A percentile compares a stretch with the other conserved stretches of the same genome.
Evolutionary conservation across 2,329 filamentous ascomycete species (phyloP).

Genomic region (Calonectria henricotiae): DNA sequence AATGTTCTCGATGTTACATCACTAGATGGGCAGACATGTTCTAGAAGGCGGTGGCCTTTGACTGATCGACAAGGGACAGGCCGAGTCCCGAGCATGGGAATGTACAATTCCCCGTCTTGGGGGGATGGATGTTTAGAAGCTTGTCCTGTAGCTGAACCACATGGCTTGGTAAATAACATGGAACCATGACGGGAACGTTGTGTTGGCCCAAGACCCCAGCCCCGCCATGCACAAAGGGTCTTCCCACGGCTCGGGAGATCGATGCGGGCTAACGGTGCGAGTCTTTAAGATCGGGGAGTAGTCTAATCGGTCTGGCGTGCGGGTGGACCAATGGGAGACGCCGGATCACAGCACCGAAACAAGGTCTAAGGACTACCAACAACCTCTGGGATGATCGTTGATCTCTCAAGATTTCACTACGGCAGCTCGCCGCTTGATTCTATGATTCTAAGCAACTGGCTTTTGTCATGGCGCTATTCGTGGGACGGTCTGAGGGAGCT

Average conservation of each 20-base stretch:
- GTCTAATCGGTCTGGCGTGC: conserved; percentile 25
- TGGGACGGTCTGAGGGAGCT: not conserved
- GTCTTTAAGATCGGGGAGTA: conserved; percentile 50
- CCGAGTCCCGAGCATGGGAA: not conserved
- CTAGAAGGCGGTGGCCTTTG: not conserved
- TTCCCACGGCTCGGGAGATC: conserved; percentile 41
- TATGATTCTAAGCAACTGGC: no score
- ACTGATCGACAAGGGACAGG: not conserved
- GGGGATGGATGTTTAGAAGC: not conserved
- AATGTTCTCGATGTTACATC: not conserved
- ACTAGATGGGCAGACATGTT: not conserved
- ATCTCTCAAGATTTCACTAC: no score
- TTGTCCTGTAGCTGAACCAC: not conserved
- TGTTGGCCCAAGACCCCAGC: conserved; percentile 22
- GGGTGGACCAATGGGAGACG: conserved; percentile 40
- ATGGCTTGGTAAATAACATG: not conserved
- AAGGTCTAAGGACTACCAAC: not conserved
- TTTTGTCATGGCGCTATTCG: not conserved
- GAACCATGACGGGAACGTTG: not conserved
- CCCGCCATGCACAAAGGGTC: conserved; percentile 50
- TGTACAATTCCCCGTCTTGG: not conserved
- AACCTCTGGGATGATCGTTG: not conserved
- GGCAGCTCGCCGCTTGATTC: not conserved
- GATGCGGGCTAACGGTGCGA: conserved; percentile 54
- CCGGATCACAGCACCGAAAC: not conserved